Evolutionary conservation across 805 yeast species (phyloP), one percentile per base, ranked within the genome.

Genomic region (Starmerella potacharoeniae): DNA sequence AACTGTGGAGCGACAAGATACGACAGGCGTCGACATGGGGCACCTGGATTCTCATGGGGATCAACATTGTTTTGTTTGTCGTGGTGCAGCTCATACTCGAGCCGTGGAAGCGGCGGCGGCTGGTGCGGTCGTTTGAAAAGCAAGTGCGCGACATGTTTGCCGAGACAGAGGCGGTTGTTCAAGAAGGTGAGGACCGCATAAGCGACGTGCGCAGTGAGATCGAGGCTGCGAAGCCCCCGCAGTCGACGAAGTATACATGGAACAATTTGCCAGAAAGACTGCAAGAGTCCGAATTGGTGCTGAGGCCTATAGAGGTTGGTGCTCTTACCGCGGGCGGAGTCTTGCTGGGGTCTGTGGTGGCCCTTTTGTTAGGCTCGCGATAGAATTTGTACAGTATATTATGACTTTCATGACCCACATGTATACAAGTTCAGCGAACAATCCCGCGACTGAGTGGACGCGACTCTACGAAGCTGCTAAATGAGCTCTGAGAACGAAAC

Each of bases 1-100:
- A 93, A 69, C 81, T 93, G 7, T 93, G 98, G 97, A 87, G 96
- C 1, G 98, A 93, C 70, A 90, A 90, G 69, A 93, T 93, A 57
- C 75, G 98, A 58, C 78, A 90, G 60, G 88, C 95, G 5, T 86
- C 96, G 6, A 90, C 97, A 0, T 93, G 96, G 95, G 98, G 97
- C 2, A 93, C 99, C 0, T 81, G 93, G 76, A 72, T 83, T 4
- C 74, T 93, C 44, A 88, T 90, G 95, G 93, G 88, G 1, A 77
- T 88, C 59, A 93, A 93, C 71, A 76, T 91, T 30, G 51, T 85
- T 8, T 68, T 95, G 31, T 89, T 93, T 60, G 65, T 89, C 4
- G 73, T 86, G 6, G 93, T 95, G 16, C 96, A 95, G 60, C 73
- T 93, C 62, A 75, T 89, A 0, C 79, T 93, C 49, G 99, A 93